Percentiles rank a stretch among this genome's conserved stretches.
phyloP scores from a whole-genome alignment of 2,329 filamentous ascomycete genomes.

The Whalleya microplaca region DNA sequence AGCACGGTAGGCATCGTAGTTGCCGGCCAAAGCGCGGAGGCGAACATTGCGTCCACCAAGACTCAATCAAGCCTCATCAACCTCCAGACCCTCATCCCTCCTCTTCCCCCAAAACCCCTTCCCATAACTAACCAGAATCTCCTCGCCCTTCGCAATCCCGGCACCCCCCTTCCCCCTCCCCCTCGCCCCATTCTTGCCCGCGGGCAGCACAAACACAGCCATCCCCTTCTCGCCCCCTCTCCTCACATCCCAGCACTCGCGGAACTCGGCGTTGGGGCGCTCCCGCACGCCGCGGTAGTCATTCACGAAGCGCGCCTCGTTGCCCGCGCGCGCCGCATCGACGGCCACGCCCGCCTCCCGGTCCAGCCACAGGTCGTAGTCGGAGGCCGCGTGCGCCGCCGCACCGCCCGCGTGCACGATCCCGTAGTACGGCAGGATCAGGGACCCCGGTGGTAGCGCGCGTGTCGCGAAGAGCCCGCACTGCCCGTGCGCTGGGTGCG shows the following conservation, averaged over 20 bases:
- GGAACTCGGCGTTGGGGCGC: slow-evolving; percentile 62
- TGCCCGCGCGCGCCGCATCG: slow-evolving; percentile 61
- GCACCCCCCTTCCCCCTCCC: slow-evolving; percentile 32
- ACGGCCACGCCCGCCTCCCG: slow-evolving; percentile 60
- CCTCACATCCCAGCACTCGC: slow-evolving; percentile 58
- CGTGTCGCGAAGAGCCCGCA: slow-evolving; percentile 62
- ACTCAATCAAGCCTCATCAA: not conserved
- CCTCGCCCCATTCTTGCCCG: slow-evolving; percentile 40
- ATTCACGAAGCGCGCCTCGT: slow-evolving; percentile 69
- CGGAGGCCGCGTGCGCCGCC: slow-evolving; percentile 46
- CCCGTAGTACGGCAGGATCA: slow-evolving; percentile 67
- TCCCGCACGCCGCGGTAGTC: slow-evolving; percentile 64
- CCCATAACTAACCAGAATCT: slow-evolving; percentile 69
- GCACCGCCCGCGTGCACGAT: slow-evolving; percentile 53
- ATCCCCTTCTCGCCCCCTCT: slow-evolving; percentile 57
- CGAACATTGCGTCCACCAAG: not conserved
- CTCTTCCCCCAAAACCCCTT: slow-evolving; percentile 67
- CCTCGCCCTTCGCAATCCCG: slow-evolving; percentile 61
- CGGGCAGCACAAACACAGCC: slow-evolving; percentile 59
- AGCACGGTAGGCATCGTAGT: not conserved
- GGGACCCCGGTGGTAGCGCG: slow-evolving; percentile 54
- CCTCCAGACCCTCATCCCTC: slow-evolving; percentile 39
- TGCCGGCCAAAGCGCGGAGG: not conserved
- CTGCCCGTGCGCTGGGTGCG: slow-evolving; percentile 63
- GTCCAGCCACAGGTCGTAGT: slow-evolving; percentile 70